A percentile compares a stretch with the other conserved stretches of the same genome.
Conservation (phyloP, 208 protist species). For the Trypanosoma brucei region DNA sequence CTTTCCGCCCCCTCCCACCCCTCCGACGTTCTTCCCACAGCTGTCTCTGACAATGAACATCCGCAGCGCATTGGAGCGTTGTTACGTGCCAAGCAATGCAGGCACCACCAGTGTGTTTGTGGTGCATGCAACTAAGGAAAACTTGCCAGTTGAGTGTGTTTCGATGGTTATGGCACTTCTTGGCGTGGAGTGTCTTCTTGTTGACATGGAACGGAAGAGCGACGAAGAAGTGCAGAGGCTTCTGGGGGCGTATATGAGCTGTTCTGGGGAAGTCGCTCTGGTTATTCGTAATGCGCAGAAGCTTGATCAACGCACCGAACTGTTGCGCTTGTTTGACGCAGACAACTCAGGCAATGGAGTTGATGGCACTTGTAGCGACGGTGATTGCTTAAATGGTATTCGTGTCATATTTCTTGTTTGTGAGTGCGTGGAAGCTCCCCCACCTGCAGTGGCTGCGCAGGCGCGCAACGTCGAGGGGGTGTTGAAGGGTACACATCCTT, state of each 20-base stretch:
- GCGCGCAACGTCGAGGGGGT: conserved; percentile 65
- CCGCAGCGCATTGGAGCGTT: conserved; percentile 5
- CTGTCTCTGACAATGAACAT: conserved; percentile 17
- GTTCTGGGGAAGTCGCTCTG: conserved; percentile 29
- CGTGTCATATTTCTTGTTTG: conserved; percentile 60
- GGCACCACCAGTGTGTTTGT: conserved; percentile 31
- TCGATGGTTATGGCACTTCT: conserved; percentile 28
- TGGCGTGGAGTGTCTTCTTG: conserved; percentile 37
- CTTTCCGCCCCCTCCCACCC: conserved; percentile 25
- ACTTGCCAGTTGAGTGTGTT: conserved; percentile 47
- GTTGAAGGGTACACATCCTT: conserved; percentile 64
- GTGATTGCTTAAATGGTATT: not conserved
- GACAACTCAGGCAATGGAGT: not conserved
- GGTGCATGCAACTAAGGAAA: conserved; percentile 66
- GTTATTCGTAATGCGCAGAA: conserved; percentile 58
- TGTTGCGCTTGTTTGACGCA: conserved; percentile 42
- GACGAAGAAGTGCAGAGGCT: conserved; percentile 33
- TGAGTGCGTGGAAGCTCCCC: conserved; percentile 60
- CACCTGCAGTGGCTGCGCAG: conserved; percentile 60
- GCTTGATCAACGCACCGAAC: conserved; percentile 31
- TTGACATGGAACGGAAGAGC: conserved; percentile 37
- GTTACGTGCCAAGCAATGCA: not conserved
- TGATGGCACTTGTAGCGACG: conserved; percentile 1
- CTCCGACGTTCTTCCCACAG: conserved; percentile 1
- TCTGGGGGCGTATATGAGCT: conserved; percentile 27